phyloP scores from a whole-genome alignment of 306 rosid species.

The Betula pendula region DNA sequence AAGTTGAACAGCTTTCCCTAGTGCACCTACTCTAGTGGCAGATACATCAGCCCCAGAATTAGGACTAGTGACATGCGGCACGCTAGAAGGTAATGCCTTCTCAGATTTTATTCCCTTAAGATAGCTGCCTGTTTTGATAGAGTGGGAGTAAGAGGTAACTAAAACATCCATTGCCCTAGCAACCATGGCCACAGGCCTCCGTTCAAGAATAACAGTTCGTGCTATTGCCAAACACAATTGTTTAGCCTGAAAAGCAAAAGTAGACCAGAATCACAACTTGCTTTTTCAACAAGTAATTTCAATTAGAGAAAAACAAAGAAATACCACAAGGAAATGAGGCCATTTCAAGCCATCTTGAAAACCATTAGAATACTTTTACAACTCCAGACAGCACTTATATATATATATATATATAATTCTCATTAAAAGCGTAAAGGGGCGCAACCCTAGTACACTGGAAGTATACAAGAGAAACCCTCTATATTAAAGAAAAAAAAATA shows the following conservation, averaged over 20 bases:
- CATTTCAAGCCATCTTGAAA: slow-evolving; percentile 13
- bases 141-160: slow-evolving; percentile 67
- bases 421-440: too few relatives aligned
- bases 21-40: slow-evolving; percentile 41
- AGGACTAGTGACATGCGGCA: slow-evolving; percentile 43
- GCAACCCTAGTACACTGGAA: too few relatives aligned
- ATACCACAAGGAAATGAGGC: not conserved
- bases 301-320: slow-evolving; percentile 9
- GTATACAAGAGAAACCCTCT: too few relatives aligned
- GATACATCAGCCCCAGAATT: slow-evolving; percentile 46
- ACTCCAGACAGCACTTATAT: not conserved
- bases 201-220: slow-evolving; percentile 76
- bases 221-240: slow-evolving; percentile 77
- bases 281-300: slow-evolving; percentile 14
- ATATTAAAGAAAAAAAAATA: too few relatives aligned
- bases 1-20: slow-evolving; percentile 47
- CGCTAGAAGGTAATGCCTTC: slow-evolving; percentile 48
- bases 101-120: slow-evolving; percentile 65
- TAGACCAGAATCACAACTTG: slow-evolving; percentile 8
- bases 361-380: not conserved
- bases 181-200: slow-evolving; percentile 70
- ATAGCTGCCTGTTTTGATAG: slow-evolving; percentile 56
- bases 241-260: slow-evolving; percentile 72
- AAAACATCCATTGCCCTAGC: slow-evolving; percentile 80
- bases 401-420: too few relatives aligned